phyloP scores from a whole-genome alignment of 768 basidiomycete species.

The Lactarius pseudohatsudake region DNA sequence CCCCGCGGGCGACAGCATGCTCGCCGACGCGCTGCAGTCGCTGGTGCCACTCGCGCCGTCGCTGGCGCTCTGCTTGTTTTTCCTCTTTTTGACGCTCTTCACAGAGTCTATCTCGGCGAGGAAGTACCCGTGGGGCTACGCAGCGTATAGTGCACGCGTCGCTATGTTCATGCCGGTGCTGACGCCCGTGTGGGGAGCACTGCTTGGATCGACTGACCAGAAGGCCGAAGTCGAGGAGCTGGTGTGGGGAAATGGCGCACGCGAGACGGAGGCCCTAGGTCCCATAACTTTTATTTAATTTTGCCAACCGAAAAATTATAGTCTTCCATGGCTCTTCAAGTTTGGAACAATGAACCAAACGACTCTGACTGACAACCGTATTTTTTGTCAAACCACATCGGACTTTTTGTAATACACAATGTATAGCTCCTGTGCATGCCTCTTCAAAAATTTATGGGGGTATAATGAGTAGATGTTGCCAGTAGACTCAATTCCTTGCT shows the following conservation, averaged over 20 bases:
- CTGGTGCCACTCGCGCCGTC: constrained; percentile 52
- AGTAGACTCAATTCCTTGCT: no score
- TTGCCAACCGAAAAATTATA: no score
- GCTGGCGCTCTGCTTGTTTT: constrained; percentile 67
- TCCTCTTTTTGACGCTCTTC: constrained; percentile 73
- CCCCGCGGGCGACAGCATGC: constrained; percentile 31
- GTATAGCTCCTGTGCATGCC: no score
- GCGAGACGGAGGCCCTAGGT: constrained; percentile 28
- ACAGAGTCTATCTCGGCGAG: constrained; percentile 75
- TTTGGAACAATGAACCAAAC: no score
- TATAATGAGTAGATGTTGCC: no score
- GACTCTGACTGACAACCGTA: no score
- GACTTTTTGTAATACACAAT: no score
- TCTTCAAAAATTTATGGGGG: no score
- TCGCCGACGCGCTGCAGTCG: constrained; percentile 32
- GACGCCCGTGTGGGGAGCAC: constrained; percentile 46
- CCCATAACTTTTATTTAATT: no score
- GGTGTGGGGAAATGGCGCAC: constrained; percentile 42
- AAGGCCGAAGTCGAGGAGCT: constrained; percentile 41
- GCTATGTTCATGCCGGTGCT: constrained; percentile 68
- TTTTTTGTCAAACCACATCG: no score
- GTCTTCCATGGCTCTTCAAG: no score
- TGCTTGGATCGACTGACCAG: constrained; percentile 41
- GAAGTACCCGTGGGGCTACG: constrained; percentile 74
- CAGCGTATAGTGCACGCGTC: constrained; percentile 72